Evolutionary conservation across 176 grass and related monocot species (phyloP).

Genomic region (Oryza meyeriana): DNA sequence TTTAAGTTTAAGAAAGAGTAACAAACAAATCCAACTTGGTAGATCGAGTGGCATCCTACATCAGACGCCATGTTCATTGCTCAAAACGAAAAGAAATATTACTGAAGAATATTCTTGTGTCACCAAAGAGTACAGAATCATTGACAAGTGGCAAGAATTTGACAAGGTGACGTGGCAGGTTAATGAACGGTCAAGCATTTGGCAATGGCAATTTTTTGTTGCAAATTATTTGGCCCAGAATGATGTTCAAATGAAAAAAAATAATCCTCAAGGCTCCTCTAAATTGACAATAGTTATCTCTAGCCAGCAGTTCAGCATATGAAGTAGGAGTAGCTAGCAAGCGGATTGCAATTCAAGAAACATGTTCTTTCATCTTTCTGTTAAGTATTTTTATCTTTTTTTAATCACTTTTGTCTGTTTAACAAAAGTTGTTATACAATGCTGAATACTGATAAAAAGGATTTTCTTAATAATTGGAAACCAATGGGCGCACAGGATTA

Average conservation of each 20-base stretch:
- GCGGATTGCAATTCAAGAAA: not conserved
- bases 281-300: not conserved
- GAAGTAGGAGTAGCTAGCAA: not conserved
- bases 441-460: not conserved
- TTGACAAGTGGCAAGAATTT: slow-evolving; percentile 1
- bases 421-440: not conserved
- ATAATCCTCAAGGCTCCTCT: not conserved
- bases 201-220: not conserved
- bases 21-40: not conserved
- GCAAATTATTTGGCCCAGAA: not conserved
- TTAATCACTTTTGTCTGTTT: not conserved
- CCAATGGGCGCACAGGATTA: slow-evolving; percentile 9
- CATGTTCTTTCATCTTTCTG: not conserved
- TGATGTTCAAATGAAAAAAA: not conserved
- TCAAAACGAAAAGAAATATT: slow-evolving; percentile 7
- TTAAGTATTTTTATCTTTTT: not conserved
- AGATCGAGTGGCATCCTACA: not conserved
- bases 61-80: not conserved
- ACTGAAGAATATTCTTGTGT: slow-evolving; percentile 25
- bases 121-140: slow-evolving; percentile 1
- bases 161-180: slow-evolving; percentile 5
- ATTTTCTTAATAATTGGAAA: not conserved
- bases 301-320: not conserved
- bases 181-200: not conserved
- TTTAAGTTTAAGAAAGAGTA: not conserved